Evolutionary conservation across 805 yeast genomes (phyloP).

Genomic region (Starmerella floricola): DNA sequence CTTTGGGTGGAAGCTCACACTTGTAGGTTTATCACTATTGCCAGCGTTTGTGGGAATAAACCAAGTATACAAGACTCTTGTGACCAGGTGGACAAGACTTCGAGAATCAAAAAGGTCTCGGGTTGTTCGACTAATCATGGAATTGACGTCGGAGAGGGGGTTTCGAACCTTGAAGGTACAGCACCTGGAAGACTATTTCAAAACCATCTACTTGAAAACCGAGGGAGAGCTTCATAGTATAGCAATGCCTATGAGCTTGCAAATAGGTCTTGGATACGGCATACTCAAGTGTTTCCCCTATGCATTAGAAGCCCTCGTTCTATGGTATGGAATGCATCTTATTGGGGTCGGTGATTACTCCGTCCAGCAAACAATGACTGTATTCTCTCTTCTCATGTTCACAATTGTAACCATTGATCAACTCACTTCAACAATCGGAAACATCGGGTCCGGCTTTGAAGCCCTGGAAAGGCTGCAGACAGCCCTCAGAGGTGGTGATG

Average conservation of each 20-base stretch:
- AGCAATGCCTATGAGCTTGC: constrained; percentile 44
- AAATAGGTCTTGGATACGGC: constrained; percentile 59
- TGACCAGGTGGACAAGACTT: constrained; percentile 12
- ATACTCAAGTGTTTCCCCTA: constrained; percentile 42
- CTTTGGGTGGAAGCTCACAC: constrained; percentile 74
- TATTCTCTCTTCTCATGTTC: constrained; percentile 60
- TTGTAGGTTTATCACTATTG: constrained; percentile 67
- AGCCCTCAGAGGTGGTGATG: background rate
- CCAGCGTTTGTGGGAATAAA: constrained; percentile 50
- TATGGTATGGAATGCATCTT: constrained; percentile 69
- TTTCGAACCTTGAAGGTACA: constrained; percentile 53
- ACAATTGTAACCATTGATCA: constrained; percentile 54
- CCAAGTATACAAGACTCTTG: constrained; percentile 37
- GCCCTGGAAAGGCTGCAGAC: constrained; percentile 20
- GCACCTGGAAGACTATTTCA: constrained; percentile 41
- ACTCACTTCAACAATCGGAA: constrained; percentile 58
- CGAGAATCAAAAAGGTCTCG: constrained; percentile 14
- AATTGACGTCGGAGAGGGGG: constrained; percentile 37
- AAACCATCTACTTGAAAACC: constrained; percentile 12
- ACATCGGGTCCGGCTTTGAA: constrained; percentile 58
- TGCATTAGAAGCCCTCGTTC: constrained; percentile 56
- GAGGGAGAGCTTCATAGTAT: constrained; percentile 28
- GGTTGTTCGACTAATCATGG: constrained; percentile 30
- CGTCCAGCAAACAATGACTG: constrained; percentile 48
- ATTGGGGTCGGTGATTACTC: constrained; percentile 48